Base-by-base conservation (phyloP, 2,329 filamentous ascomycete genomes). In the Hymenoscyphus fructigenus region DNA sequence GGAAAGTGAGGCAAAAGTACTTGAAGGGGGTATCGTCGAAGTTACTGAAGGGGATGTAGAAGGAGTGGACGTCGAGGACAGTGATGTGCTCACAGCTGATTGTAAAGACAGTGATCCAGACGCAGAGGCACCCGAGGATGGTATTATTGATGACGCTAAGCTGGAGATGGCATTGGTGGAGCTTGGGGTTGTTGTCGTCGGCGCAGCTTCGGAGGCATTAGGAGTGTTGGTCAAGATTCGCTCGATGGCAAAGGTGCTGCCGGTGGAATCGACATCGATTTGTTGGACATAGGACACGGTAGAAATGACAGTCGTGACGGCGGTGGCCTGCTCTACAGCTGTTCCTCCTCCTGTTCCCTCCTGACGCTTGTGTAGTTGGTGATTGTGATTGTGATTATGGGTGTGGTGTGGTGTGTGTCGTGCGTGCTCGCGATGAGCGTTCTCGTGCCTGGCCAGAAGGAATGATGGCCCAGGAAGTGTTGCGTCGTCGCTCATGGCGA, bases 371-470 rank as follows among this genome's bases (percentile, higher is more conserved):
- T 57, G 60, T 59, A 59, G 62, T 53, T 47, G 29, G 61, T 74
- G 69, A 38, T 70, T 67, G 62, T 69, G 67, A 59, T 69, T 59
- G 62, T 69, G 66, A 4, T 58, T 53, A 47, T 62, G 62, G 34
- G n/a, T n/a, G n/a, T 57, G 36, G 61, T 58, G 58, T 17, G 20
- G n/a, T 20, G 29, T 10, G 36, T 63, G 38, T 38, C 59, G 67
- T 29, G 38, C 28, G 57, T 74, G 72, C 71, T 74, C 73, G 62
- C 72, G 73, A 69, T 76, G 74, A 75, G 72, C 73, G 59, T 55
- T 65, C 61, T 75, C 67, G 67, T 71, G 66, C 68, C 66, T 68
- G 66, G 72, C 70, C 74, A 75, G 71, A 76, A 75, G 59, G 74
- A 76, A 69, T 76, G 74, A 75, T 75, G 73, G 69, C 70, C 66